A percentile compares a stretch with the other conserved stretches of the same genome.
Conservation (phyloP, 1,284 basidiomycete genomes). For the Melanopsichium pennsylvanicum region DNA sequence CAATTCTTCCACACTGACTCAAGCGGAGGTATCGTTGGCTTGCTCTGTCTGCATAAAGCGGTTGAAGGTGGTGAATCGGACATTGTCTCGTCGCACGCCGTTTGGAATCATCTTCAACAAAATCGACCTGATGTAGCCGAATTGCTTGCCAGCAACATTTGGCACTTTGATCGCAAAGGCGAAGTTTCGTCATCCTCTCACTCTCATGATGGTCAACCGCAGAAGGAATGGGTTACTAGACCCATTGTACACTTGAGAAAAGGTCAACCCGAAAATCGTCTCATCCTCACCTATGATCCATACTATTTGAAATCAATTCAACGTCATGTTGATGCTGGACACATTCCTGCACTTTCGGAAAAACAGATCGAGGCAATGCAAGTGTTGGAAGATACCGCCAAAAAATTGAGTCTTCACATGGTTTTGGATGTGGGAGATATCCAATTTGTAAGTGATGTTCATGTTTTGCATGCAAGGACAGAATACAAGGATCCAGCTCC, state of each 20-base stretch:
- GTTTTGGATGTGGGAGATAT: conserved; percentile 67
- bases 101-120: conserved; percentile 68
- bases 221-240: conserved; percentile 40
- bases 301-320: conserved; percentile 60
- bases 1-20: conserved; percentile 67
- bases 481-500: conserved; percentile 67
- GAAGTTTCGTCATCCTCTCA: conserved; percentile 29
- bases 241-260: conserved; percentile 47
- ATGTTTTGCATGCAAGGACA: conserved; percentile 67
- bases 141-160: conserved; percentile 60
- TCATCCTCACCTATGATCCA: conserved; percentile 57
- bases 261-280: conserved; percentile 40
- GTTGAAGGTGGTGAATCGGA: conserved; percentile 68
- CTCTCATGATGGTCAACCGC: conserved; percentile 1
- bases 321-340: conserved; percentile 65
- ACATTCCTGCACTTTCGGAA: conserved; percentile 64
- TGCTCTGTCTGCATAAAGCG: conserved; percentile 68
- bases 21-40: conserved; percentile 66
- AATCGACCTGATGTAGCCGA: conserved; percentile 68
- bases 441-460: conserved; percentile 53
- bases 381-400: conserved; percentile 67
- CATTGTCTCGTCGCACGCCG: conserved; percentile 67
- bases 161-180: conserved; percentile 61
- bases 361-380: conserved; percentile 67
- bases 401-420: conserved; percentile 67